Base-by-base conservation (phyloP, 116 monocot genomes). In the Papilionanthe hybrid region DNA sequence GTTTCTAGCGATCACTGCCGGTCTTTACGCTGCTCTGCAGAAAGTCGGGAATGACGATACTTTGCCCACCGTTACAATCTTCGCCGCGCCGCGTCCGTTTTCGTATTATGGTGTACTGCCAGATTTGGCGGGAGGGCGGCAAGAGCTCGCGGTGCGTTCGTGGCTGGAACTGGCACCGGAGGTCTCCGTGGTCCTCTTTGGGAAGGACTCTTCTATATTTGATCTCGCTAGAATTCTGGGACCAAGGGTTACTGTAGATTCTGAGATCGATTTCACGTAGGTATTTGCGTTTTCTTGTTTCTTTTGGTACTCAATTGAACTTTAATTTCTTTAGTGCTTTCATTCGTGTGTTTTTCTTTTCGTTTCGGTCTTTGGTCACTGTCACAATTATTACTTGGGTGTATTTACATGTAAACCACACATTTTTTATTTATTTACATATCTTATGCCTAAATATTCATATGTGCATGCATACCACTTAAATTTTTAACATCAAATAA, bases 121-220 rank as follows among this genome's bases (percentile, higher is more conserved):
- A 4, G 86, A 85, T 81, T 25, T 77, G 80, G 72, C 68, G 37
- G 80, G 57, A 41, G 77, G 66, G 9, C 55, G 86, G 80, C 88
- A 94, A 82, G 94, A 90, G 63, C 75, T 98, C 69, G 98, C 94
- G 9, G 84, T 94, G 77, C 85, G 91, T 5, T 98, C 98, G 9
- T 98, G 98, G 98, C 81, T 94, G 27, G 85, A 86, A 43, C 44
- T 98, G 10, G 86, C 90, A 18, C 84, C 84, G 3, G 42, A 83
- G 58, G 78, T 98, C 9, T 29, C 58, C 19, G 90, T 94, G 28
- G 98, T 98, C 48, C 87, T 98, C 58, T 94, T 94, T 69, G 88
- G 89, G 43, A 75, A 83, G 72, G 82, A 90, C 25, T 82, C 87
- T 30, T 94, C 90, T 43, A 29, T 93, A 63, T 10, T 56, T 11